Conservation (phyloP, 345 rosid species). For the Salix dunnii region DNA sequence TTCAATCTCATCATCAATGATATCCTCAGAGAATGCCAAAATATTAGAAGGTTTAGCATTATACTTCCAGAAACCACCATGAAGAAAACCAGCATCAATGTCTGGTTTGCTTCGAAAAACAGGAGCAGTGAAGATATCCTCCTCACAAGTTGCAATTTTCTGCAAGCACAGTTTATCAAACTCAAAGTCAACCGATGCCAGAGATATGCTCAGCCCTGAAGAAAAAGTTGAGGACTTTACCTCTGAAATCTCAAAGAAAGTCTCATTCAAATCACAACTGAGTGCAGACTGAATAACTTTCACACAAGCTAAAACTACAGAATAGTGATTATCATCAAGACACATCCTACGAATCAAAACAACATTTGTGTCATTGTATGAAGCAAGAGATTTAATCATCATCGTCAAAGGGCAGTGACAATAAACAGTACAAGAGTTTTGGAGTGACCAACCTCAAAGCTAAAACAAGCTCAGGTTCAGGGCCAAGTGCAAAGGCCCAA, state of each 20-base stretch:
- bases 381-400: slow-evolving; percentile 3
- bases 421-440: slow-evolving; percentile 2
- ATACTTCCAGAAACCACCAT: slow-evolving; percentile 91
- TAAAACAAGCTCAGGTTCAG: slow-evolving; percentile 89
- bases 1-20: slow-evolving; percentile 50
- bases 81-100: slow-evolving; percentile 69
- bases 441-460: slow-evolving; percentile 57
- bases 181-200: slow-evolving; percentile 9
- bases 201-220: background rate
- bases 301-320: slow-evolving; percentile 70
- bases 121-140: slow-evolving; percentile 61
- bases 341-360: slow-evolving; percentile 55
- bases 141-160: slow-evolving; percentile 44
- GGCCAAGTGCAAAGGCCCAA: slow-evolving; percentile 93
- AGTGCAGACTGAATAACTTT: slow-evolving; percentile 62
- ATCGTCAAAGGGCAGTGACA: background rate
- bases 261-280: slow-evolving; percentile 63
- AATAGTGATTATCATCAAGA: slow-evolving; percentile 82
- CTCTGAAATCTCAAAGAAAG: slow-evolving; percentile 64
- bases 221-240: slow-evolving; percentile 33
- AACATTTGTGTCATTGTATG: background rate
- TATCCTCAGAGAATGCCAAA: slow-evolving; percentile 42
- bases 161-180: slow-evolving; percentile 29
- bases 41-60: slow-evolving; percentile 82
- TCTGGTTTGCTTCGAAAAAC: slow-evolving; percentile 81